Conservation (phyloP, 257 asterid species). For the Lycium ferocissimum region DNA sequence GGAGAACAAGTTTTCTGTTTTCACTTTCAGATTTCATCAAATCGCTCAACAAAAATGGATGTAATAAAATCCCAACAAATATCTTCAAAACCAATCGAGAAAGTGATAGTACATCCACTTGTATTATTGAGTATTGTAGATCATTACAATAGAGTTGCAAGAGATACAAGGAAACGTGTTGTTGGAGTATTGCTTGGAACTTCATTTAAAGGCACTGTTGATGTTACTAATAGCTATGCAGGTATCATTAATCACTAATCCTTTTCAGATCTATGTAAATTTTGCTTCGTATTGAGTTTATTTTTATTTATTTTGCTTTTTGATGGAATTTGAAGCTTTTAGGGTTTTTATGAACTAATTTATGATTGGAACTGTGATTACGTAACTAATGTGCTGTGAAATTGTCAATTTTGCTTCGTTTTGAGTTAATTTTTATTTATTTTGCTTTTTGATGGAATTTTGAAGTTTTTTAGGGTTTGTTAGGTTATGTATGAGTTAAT, state of each 20-base stretch:
- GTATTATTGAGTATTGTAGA: conserved; percentile 93
- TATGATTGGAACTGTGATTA: not conserved
- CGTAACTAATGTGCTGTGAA: not conserved
- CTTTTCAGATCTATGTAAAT: conserved; percentile 50
- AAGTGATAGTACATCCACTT: conserved; percentile 94
- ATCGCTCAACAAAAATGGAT: conserved; percentile 52
- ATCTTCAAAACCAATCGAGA: conserved; percentile 78
- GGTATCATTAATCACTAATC: conserved; percentile 41
- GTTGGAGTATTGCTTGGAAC: conserved; percentile 88
- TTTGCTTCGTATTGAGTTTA: not conserved
- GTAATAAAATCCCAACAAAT: conserved; percentile 90
- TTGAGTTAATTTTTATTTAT: no score
- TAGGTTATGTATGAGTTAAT: not conserved
- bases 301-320: no score
- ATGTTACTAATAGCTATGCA: conserved; percentile 95
- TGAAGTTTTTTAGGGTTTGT: no score
- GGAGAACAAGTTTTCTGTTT: not conserved
- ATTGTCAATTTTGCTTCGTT: not conserved
- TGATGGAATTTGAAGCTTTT: not conserved
- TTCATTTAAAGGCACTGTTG: conserved; percentile 87
- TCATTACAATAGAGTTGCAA: conserved; percentile 95
- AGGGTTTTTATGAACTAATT: not conserved
- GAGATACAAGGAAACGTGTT: conserved; percentile 85
- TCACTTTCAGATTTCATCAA: not conserved
- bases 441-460: no score